Percentiles rank a stretch among this genome's conserved stretches.
Evolutionary conservation across 1,284 basidiomycete genomes (phyloP).

Genomic region (Xerocomus nothofagi): DNA sequence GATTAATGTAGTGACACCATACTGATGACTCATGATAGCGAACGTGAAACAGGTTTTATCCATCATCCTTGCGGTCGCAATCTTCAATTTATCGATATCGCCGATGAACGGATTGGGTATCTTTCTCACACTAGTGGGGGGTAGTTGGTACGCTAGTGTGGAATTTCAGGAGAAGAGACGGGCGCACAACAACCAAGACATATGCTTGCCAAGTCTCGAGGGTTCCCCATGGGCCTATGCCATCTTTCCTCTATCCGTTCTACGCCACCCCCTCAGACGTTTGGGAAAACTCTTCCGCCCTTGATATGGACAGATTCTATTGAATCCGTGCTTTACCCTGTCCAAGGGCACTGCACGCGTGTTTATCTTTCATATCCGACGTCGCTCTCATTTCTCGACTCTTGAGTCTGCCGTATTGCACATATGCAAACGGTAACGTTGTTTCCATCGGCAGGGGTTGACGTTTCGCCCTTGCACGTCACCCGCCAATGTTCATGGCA

Average conservation of each 20-base stretch:
- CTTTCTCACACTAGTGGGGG: constrained; percentile 76
- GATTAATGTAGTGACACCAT: not conserved
- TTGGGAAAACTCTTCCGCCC: not conserved
- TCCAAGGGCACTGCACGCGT: not conserved
- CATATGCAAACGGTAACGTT: not conserved
- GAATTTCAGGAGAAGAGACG: constrained; percentile 62
- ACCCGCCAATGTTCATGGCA: no score
- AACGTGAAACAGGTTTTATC: constrained; percentile 96
- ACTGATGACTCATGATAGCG: constrained; percentile 43
- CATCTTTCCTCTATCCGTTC: no score
- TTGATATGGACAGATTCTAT: not conserved
- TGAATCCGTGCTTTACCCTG: not conserved
- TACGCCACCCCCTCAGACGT: no score
- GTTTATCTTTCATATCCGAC: not conserved
- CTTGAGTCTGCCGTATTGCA: not conserved
- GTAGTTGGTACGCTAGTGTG: constrained; percentile 79
- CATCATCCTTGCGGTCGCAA: constrained; percentile 77
- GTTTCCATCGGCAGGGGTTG: no score
- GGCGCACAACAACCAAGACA: constrained; percentile 16
- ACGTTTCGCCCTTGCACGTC: no score
- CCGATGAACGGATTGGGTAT: constrained; percentile 80
- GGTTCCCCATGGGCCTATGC: not conserved
- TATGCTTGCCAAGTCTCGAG: not conserved
- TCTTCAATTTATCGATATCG: constrained; percentile 84
- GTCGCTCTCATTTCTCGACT: not conserved